A percentile compares a stretch with the other conserved stretches of the same genome.
Evolutionary conservation across 768 basidiomycete species (phyloP).

Genomic region (Boletus eberwhitei): DNA sequence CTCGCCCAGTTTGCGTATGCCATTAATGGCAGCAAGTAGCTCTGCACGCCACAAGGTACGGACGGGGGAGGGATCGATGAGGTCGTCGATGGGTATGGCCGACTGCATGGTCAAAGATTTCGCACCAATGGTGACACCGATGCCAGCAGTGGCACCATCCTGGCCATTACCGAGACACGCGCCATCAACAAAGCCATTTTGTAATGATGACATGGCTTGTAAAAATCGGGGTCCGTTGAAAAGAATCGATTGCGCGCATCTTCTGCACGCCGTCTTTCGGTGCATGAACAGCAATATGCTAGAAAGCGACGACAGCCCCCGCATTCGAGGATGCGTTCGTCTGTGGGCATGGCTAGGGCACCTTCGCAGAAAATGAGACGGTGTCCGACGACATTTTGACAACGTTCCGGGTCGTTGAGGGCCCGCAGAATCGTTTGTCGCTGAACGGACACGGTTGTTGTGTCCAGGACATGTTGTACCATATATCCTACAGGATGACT

Average conservation of each 20-base stretch:
- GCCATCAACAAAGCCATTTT: neutral
- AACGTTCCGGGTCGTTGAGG: neutral
- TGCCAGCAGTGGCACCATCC: constrained; percentile 24
- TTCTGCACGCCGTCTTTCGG: neutral
- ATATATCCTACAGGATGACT: neutral
- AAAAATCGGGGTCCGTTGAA: neutral
- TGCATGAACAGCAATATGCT: neutral
- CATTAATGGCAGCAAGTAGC: neutral
- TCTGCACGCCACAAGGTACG: constrained; percentile 19
- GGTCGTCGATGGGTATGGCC: constrained; percentile 19
- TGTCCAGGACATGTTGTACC: neutral
- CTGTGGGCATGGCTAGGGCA: neutral
- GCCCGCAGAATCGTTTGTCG: neutral
- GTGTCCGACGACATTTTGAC: neutral
- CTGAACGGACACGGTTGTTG: neutral
- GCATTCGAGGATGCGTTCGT: constrained; percentile 1
- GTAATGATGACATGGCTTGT: constrained; percentile 17
- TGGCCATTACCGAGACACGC: neutral
- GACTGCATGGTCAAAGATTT: constrained; percentile 6
- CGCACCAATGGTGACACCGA: constrained; percentile 23
- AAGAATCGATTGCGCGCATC: neutral
- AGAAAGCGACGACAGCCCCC: neutral
- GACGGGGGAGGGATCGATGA: constrained; percentile 10
- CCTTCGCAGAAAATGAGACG: neutral
- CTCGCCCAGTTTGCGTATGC: neutral